Base-by-base conservation (phyloP, 192 early-diverging fungal species). In the Gaertneriomyces sp. region DNA sequence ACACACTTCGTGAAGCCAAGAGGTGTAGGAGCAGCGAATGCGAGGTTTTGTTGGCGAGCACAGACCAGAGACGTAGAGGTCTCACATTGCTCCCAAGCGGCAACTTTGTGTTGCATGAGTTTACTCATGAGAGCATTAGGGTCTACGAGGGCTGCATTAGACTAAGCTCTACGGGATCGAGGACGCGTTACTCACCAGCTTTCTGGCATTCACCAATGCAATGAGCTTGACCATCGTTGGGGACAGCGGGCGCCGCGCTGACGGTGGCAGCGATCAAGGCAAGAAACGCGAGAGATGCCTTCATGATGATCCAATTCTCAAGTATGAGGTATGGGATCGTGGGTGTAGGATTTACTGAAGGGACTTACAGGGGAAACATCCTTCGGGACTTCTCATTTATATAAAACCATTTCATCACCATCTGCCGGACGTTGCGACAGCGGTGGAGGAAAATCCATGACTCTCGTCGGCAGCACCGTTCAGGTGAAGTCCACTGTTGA, bases 81-180 rank as follows among this genome's bases (percentile, higher is more conserved):
- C 20, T 51, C 49, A 39, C 54, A 56, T 25, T 56, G 16, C 33
- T 56, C 54, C 54, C 54, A 56, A 56, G 16, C 54, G 33, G 54
- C 54, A 16, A 38, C 38, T 39, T 56, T 56, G 54, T 16, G 19
- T 39, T 25, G 12, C 12, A 14, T 16, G 33, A 56, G 20, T 16
- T 33, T 16, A 12, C 33, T 33, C 54, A 56, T 56, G 20, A 56
- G 33, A 38, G 54, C 17, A 9, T 56, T 56, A 39, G 14, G 16
- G 39, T 56, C 54, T 56, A 39, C 5, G 33, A 14, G 33, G 39
- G 39, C 4, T 33, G 6, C 12, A 14, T 33, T 12, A 38, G 54
- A 56, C 2, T 56, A 6, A 56, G 17, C 20, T n/a, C 12, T 49
- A n/a, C 47, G 49, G 20, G n/a, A n/a, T 51, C 49, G 20, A 51